A percentile compares a stretch with the other conserved stretches of the same genome.
phyloP scores from a whole-genome alignment of 192 early-diverging fungal genomes.

The Pecoramyces ruminantium region DNA sequence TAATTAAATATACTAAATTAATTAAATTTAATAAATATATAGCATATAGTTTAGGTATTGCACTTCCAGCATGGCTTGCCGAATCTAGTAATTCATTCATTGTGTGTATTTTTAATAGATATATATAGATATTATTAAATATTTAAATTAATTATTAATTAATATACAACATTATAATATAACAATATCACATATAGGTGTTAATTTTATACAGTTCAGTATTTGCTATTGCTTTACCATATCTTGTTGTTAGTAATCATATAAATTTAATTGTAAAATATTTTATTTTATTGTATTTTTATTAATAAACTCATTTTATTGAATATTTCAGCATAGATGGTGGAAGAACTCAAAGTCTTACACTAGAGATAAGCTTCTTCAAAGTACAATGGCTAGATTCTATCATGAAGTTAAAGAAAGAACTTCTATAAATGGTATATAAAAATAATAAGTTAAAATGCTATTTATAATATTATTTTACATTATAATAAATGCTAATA shows the following conservation, averaged over 20 bases:
- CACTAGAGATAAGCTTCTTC: conserved; percentile 79
- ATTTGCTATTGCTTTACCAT: conserved; percentile 79
- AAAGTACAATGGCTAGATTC: conserved; percentile 75
- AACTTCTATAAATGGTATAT: conserved; percentile 23
- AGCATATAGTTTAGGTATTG: conserved; percentile 80
- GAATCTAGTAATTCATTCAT: conserved; percentile 49
- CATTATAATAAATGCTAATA: too few species aligned
- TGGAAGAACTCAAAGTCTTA: conserved; percentile 80
- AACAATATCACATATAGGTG: too few species aligned
- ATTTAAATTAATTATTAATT: too few species aligned
- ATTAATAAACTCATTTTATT: too few species aligned
- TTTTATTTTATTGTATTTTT: too few species aligned
- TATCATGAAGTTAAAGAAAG: conserved; percentile 78
- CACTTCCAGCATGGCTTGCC: conserved; percentile 78
- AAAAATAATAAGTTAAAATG: not conserved
- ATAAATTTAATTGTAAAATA: too few species aligned
- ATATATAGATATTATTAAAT: too few species aligned
- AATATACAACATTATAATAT: too few species aligned
- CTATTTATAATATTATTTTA: too few species aligned
- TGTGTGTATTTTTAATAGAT: not conserved
- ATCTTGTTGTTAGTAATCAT: conserved; percentile 47
- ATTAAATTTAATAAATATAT: too few species aligned
- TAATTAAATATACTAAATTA: too few species aligned
- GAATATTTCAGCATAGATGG: conserved; percentile 48
- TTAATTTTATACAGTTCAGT: conserved; percentile 66